Percentiles rank a stretch among this genome's conserved stretches.
phyloP scores from a whole-genome alignment of 2,329 filamentous ascomycete genomes.

The Penicillium sp. region DNA sequence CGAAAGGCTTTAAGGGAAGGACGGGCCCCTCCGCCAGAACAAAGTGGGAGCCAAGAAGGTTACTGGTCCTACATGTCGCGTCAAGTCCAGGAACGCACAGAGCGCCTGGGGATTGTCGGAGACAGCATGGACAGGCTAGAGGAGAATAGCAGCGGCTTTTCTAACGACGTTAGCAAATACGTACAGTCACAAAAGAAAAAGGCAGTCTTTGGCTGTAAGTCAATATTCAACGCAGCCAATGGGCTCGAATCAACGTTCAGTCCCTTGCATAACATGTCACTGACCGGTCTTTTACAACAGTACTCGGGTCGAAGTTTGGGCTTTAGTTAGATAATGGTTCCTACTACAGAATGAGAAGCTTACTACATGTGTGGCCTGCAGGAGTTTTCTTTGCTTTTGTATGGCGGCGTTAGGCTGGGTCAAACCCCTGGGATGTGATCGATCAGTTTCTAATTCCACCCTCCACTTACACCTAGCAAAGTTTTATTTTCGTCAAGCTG shows the following conservation, averaged over 20 bases:
- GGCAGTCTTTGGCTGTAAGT: slow-evolving; percentile 66
- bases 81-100: slow-evolving; percentile 85
- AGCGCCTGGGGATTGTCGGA: slow-evolving; percentile 77
- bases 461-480: not conserved
- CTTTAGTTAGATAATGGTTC: slow-evolving; percentile 29
- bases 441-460: not conserved
- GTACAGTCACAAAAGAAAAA: slow-evolving; percentile 85
- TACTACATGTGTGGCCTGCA: not conserved
- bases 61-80: slow-evolving; percentile 78
- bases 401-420: not conserved
- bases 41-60: slow-evolving; percentile 57
- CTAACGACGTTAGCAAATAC: slow-evolving; percentile 84
- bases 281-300: slow-evolving; percentile 27
- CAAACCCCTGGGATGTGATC: not conserved
- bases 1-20: slow-evolving; percentile 39
- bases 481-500: not conserved
- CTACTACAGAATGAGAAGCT: not conserved
- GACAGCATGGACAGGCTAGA: slow-evolving; percentile 83
- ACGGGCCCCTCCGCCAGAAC: slow-evolving; percentile 32
- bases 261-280: slow-evolving; percentile 23
- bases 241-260: not conserved
- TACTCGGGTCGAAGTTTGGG: slow-evolving; percentile 45
- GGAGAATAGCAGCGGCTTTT: slow-evolving; percentile 77
- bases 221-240: not conserved
- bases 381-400: not conserved